A percentile compares a stretch with the other conserved stretches of the same genome.
Conservation (phyloP, 2,329 filamentous ascomycete species). For the Diaporthe longicolla region DNA sequence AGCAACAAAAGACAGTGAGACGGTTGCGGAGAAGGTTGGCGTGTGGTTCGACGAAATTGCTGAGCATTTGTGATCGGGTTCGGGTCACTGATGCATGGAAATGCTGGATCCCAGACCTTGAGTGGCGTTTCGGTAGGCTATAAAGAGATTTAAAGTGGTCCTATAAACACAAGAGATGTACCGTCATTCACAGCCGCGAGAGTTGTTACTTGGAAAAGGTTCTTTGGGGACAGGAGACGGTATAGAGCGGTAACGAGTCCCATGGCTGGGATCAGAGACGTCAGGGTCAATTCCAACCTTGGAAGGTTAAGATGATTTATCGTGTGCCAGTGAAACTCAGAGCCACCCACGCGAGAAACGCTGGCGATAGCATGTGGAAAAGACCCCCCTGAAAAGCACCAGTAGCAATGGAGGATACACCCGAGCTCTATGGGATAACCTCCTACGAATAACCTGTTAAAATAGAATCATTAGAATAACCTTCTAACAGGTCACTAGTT, state of each 20-base stretch:
- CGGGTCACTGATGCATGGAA: not conserved
- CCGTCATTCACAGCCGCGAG: not conserved
- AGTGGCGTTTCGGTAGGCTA: not conserved
- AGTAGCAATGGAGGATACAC: no score
- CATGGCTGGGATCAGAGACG: not conserved
- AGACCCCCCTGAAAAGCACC: no score
- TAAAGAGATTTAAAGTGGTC: not conserved
- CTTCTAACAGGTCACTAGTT: no score
- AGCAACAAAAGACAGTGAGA: slow-evolving; percentile 60
- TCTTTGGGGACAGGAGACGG: not conserved
- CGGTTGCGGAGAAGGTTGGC: slow-evolving; percentile 63
- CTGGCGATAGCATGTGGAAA: no score
- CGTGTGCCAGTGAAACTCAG: not conserved
- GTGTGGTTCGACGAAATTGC: slow-evolving; percentile 68
- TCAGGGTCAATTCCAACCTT: not conserved
- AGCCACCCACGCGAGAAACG: not conserved
- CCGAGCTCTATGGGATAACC: no score
- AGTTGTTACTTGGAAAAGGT: not conserved
- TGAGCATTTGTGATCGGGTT: slow-evolving; percentile 36
- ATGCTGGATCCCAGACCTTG: not conserved
- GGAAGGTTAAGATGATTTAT: not conserved
- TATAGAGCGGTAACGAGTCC: not conserved
- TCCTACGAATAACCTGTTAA: no score
- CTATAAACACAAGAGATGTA: not conserved
- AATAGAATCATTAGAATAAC: no score